Evolutionary conservation across 352 stramenopile species (phyloP).

Genomic region (Globisporangium carolinianum): DNA sequence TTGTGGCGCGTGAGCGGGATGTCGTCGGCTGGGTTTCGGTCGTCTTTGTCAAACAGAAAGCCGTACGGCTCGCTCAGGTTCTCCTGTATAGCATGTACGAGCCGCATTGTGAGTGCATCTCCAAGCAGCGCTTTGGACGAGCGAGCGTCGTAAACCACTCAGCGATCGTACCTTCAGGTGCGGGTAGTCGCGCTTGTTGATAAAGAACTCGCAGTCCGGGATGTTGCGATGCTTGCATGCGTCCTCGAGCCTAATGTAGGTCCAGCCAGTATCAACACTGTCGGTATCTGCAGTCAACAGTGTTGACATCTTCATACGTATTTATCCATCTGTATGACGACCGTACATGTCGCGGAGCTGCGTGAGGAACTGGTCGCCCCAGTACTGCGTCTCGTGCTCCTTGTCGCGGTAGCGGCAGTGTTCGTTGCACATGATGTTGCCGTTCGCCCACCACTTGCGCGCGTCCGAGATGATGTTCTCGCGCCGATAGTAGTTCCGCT

Average conservation of each 20-base stretch:
- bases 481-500: constrained; percentile 64
- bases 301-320: too few relatives aligned
- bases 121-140: too few relatives aligned
- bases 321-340: too few relatives aligned
- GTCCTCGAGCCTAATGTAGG: constrained; percentile 79
- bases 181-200: constrained; percentile 99
- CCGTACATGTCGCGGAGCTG: constrained; percentile 93
- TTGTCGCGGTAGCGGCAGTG: constrained; percentile 84
- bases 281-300: neutral
- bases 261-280: neutral
- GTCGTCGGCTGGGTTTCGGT: constrained; percentile 91
- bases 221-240: constrained; percentile 91
- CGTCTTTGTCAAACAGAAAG: constrained; percentile 97
- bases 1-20: constrained; percentile 86
- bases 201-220: constrained; percentile 99
- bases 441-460: constrained; percentile 98
- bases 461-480: constrained; percentile 81
- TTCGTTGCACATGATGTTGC: constrained; percentile 98
- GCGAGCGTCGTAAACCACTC: too few relatives aligned
- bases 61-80: constrained; percentile 96
- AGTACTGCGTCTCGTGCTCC: constrained; percentile 92
- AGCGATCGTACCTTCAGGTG: constrained; percentile 89
- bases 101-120: too few relatives aligned
- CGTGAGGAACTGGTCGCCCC: constrained; percentile 96
- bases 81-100: constrained; percentile 35